Conservation (phyloP, 2,329 filamentous ascomycete species). For the Aureobasidium mangrovei region DNA sequence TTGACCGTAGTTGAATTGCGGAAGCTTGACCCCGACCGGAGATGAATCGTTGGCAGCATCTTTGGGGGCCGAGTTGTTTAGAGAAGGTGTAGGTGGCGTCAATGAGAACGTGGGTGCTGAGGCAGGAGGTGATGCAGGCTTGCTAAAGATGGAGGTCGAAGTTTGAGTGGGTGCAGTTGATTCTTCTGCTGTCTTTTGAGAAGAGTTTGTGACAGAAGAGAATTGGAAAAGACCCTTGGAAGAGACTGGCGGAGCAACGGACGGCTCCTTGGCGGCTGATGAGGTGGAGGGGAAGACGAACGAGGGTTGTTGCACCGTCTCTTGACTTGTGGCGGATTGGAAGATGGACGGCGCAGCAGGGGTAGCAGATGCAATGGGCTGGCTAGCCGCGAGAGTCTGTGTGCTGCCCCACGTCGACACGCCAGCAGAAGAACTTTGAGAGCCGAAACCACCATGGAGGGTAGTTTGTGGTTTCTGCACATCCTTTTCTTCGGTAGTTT, state of each 20-base stretch:
- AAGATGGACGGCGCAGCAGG: background rate
- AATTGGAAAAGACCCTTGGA: background rate
- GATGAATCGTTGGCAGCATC: background rate
- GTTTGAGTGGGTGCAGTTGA: background rate
- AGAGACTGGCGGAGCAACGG: background rate
- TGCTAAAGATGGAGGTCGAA: background rate
- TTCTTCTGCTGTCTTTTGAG: conserved; percentile 1
- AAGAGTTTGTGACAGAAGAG: background rate
- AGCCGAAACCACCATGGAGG: background rate
- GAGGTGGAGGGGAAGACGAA: conserved; percentile 12
- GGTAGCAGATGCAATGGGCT: background rate
- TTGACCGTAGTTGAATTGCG: conserved; percentile 14
- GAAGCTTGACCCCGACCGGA: conserved; percentile 3
- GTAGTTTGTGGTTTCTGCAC: background rate
- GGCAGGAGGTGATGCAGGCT: background rate
- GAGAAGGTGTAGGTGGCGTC: background rate
- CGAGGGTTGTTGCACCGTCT: background rate
- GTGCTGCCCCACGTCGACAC: background rate
- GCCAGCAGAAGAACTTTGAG: background rate
- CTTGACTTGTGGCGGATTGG: background rate
- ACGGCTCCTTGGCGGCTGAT: background rate
- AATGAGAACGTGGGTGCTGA: background rate
- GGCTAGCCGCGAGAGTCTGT: background rate
- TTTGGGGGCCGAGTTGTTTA: background rate
- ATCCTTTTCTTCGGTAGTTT: background rate